Conservation (phyloP, 352 stramenopile species). For the Heterotrichella gracilis region DNA sequence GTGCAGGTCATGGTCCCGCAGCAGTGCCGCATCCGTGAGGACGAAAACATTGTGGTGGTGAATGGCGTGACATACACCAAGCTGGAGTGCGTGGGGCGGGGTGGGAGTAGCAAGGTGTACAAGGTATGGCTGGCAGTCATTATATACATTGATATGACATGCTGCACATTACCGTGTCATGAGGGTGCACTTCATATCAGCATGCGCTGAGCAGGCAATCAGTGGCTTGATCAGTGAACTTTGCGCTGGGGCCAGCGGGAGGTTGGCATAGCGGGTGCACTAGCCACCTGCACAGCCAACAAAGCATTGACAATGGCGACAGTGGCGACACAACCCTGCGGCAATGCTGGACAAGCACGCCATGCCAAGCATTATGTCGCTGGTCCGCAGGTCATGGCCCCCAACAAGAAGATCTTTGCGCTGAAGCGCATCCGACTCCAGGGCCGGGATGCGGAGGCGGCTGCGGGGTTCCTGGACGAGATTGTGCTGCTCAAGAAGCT, state of each 20-base stretch:
- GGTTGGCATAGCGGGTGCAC: too few relatives aligned
- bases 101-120: constrained; percentile 83
- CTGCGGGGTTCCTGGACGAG: constrained; percentile 82
- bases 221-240: too few relatives aligned
- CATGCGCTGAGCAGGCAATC: too few relatives aligned
- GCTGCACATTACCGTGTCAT: too few relatives aligned
- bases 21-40: too few relatives aligned
- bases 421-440: constrained; percentile 87
- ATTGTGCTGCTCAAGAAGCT: constrained; percentile 63
- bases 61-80: constrained; percentile 60
- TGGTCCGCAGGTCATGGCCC: constrained; percentile 41
- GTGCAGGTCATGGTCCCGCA: too few relatives aligned
- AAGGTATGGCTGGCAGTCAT: too few relatives aligned
- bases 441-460: constrained; percentile 41
- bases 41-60: too few relatives aligned
- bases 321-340: neutral
- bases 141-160: too few relatives aligned
- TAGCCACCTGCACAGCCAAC: too few relatives aligned
- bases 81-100: constrained; percentile 71
- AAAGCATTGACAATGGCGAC: neutral
- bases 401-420: constrained; percentile 62
- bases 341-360: neutral
- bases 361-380: neutral
- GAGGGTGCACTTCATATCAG: too few relatives aligned
- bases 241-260: too few relatives aligned